Percentiles rank a stretch among this genome's conserved stretches.
These are phyloP conservation scores for Lactifluus hygrophoroides DNA, from an alignment of 768 basidiomycete species.

Conservation along the genomic window DNA sequence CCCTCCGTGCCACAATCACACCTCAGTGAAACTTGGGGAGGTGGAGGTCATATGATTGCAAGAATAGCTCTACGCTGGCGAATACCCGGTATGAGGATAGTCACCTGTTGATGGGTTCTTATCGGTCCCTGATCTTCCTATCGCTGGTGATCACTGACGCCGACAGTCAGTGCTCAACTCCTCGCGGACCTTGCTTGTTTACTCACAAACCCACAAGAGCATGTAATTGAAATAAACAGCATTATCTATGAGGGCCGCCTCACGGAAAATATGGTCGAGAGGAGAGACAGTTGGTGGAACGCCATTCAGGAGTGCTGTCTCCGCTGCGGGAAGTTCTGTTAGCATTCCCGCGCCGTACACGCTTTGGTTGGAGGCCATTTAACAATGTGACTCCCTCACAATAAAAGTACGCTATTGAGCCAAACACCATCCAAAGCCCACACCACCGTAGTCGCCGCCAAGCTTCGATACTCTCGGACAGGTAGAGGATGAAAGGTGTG, in stretches of 20 bases:
- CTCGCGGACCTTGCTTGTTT: too few relatives aligned
- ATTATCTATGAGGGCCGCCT: conserved; percentile 1
- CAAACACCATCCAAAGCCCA: conserved; percentile 61
- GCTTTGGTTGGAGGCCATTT: conserved; percentile 38
- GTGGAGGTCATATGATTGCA: too few relatives aligned
- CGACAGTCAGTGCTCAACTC: too few relatives aligned
- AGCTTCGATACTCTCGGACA: conserved; percentile 48
- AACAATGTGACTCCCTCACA: conserved; percentile 53
- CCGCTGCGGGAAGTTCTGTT: neutral
- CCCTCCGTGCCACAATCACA: too few relatives aligned
- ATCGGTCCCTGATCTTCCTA: too few relatives aligned
- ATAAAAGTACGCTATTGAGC: conserved; percentile 68
- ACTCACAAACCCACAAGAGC: too few relatives aligned
- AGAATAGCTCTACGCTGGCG: too few relatives aligned
- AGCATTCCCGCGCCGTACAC: conserved; percentile 15
- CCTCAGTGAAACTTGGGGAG: too few relatives aligned
- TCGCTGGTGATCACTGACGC: too few relatives aligned
- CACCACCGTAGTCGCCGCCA: conserved; percentile 78
- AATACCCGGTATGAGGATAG: too few relatives aligned
- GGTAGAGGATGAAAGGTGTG: conserved; percentile 73
- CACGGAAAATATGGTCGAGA: conserved; percentile 1
- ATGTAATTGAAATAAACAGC: too few relatives aligned
- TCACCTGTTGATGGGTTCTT: too few relatives aligned
- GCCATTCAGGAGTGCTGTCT: neutral
- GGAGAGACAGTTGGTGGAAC: conserved; percentile 10